Evolutionary conservation across 192 early-diverging fungal genomes (phyloP), one percentile per base, ranked within the genome.

Genomic region (Chytriomyces sp.): DNA sequence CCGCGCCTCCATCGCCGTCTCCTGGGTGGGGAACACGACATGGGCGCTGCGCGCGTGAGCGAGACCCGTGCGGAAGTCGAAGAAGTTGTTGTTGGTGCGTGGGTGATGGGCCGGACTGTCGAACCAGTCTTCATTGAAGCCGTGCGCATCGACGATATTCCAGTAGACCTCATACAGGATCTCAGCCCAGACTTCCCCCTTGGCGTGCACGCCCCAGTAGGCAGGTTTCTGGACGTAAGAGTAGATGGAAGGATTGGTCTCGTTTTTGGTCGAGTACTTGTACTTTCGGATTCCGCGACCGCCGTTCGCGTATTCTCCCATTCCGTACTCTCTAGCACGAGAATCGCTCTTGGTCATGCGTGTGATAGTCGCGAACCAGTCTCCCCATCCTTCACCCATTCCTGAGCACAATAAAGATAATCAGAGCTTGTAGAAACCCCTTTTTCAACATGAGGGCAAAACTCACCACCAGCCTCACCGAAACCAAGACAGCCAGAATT

Each of bases 301-400:
- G 58, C 92, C 92, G 75, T 90, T 91, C 25, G 92, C 80, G 74
- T 92, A 93, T 40, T 83, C 77, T 37, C 93, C 89, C 94, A 98
- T 95, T n/a, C 78, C 81, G 72, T 90, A 94, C 28, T 89, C 83
- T 31, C 72, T 75, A 4, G 88, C 71, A 53, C 88, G 79, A 32
- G 82, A 83, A 33, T 77, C 82, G 65, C 87, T 81, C 36, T 75
- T 58, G 2, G 75, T 74, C 36, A 84, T 89, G 52, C 92, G 87
- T 75, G 93, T 75, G 59, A 91, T 86, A 7, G 92, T 94, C 14
- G 93, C 93, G 71, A 96, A 92, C 75, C 88, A 90, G 72, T 98
- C 96, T 33, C 94, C 94, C 94, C 94, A 98, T 17, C 96, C 96
- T 81, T 98, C 96, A 52, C 94, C 91, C 92, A 94, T 94, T 39